A percentile compares a stretch with the other conserved stretches of the same genome.
phyloP scores from a whole-genome alignment of 2,329 filamentous ascomycete genomes.

The Ceratocystis harringtonii region DNA sequence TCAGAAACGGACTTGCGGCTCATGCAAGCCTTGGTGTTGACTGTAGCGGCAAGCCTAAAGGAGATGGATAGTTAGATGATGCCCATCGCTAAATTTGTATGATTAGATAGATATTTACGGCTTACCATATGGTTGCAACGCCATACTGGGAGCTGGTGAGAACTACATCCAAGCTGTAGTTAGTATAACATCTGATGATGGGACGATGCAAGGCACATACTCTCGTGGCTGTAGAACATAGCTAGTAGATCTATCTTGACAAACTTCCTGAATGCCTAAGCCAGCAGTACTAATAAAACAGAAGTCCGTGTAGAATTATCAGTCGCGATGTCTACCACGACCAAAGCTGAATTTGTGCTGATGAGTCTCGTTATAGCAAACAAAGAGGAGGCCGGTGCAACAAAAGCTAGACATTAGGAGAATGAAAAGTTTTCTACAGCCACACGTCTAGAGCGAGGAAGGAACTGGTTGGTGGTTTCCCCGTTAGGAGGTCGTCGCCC shows the following conservation, averaged over 20 bases:
- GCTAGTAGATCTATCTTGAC: conserved; percentile 14
- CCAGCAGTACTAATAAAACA: background rate
- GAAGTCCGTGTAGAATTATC: background rate
- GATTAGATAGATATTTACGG: background rate
- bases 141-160: conserved; percentile 79
- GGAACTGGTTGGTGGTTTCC: background rate
- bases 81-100: background rate
- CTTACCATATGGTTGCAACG: conserved; percentile 85
- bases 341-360: background rate
- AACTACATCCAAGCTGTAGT: conserved; percentile 33
- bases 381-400: background rate
- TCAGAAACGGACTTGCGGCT: conserved; percentile 75
- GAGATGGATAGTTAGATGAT: conserved; percentile 12
- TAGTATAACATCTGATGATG: conserved; percentile 17
- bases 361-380: background rate
- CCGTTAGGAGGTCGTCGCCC: background rate
- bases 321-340: background rate
- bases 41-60: conserved; percentile 74
- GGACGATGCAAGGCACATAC: conserved; percentile 35
- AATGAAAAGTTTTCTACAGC: background rate
- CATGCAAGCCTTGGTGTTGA: conserved; percentile 61
- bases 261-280: background rate
- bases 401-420: background rate
- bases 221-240: conserved; percentile 96
- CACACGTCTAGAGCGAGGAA: background rate